These are phyloP conservation scores for Pythium utonaiense DNA, from an alignment of 352 stramenopile genomes.

Conservation along the genomic window DNA sequence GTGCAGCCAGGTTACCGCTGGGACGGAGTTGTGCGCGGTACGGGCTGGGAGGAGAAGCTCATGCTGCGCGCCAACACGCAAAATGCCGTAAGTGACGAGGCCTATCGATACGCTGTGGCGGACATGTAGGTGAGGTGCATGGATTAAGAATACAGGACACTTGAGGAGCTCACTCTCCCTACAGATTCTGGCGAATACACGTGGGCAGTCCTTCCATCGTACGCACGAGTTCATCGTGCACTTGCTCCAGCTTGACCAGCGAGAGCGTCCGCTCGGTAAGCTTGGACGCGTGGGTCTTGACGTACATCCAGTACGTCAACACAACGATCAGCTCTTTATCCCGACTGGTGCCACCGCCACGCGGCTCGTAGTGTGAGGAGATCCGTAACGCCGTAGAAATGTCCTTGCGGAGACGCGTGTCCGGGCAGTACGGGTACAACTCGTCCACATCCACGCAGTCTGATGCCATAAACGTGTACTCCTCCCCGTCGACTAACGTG, in stretches of 20 bases:
- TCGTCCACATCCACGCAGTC: constrained; percentile 34
- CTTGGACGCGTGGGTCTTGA: constrained; percentile 12
- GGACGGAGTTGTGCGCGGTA: constrained; percentile 96
- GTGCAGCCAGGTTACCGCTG: constrained; percentile 97
- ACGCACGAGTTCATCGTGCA: constrained; percentile 8
- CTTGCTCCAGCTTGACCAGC: neutral
- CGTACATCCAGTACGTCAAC: constrained; percentile 16
- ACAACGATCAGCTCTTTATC: constrained; percentile 16
- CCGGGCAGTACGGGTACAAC: constrained; percentile 24
- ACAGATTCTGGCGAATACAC: constrained; percentile 6
- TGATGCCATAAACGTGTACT: constrained; percentile 27
- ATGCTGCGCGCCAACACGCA: constrained; percentile 77
- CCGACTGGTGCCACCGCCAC: neutral
- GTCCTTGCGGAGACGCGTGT: constrained; percentile 28
- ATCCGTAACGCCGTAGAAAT: constrained; percentile 27
- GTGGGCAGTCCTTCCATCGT: constrained; percentile 5
- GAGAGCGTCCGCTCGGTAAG: constrained; percentile 4
- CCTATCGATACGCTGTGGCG: constrained; percentile 76
- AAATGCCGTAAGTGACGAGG: constrained; percentile 57
- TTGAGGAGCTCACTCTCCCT: neutral
- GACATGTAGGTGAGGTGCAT: too few relatives aligned
- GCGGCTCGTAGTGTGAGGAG: constrained; percentile 14
- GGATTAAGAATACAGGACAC: too few relatives aligned
- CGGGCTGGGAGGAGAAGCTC: constrained; percentile 94
- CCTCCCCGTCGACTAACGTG: neutral